Evolutionary conservation across 106 monocot genomes (phyloP).

Genomic region (Allium cepa): DNA sequence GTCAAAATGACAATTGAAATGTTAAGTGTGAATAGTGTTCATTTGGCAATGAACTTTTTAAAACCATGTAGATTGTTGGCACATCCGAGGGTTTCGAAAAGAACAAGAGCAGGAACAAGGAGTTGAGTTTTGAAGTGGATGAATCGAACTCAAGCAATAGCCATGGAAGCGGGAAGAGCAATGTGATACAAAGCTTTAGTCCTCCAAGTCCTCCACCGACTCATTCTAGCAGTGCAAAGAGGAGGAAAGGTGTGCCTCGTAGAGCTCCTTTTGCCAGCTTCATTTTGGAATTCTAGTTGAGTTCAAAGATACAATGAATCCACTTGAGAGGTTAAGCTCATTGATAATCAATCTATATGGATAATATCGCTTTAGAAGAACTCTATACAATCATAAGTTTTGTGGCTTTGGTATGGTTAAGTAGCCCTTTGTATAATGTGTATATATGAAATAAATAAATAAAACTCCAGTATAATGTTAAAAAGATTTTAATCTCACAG

Average conservation of each 20-base stretch:
- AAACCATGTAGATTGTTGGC: constrained; percentile 42
- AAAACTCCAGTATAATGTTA: too few species aligned
- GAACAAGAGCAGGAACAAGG: constrained; percentile 3
- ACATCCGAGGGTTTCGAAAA: constrained; percentile 16
- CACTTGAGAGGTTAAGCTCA: too few species aligned
- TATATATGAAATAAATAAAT: too few species aligned
- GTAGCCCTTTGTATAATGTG: too few species aligned
- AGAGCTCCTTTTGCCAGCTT: constrained; percentile 47
- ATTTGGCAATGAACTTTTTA: constrained; percentile 9
- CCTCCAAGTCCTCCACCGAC: constrained; percentile 42
- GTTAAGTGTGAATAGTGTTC: constrained; percentile 13
- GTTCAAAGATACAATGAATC: too few species aligned
- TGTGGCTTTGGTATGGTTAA: too few species aligned
- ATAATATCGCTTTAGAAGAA: too few species aligned
- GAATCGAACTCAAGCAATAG: constrained; percentile 36
- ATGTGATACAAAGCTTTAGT: constrained; percentile 33
- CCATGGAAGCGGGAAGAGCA: constrained; percentile 28
- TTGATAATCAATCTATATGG: too few species aligned
- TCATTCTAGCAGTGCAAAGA: constrained; percentile 20
- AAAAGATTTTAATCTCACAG: too few species aligned
- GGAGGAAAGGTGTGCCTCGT: constrained; percentile 64
- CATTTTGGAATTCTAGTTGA: constrained; percentile 9
- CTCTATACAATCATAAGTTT: too few species aligned
- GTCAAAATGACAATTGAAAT: too few species aligned
- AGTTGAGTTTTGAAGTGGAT: constrained; percentile 8